Evolutionary conservation across 768 basidiomycete species (phyloP).

Genomic region (Artomyces pyxidatus): DNA sequence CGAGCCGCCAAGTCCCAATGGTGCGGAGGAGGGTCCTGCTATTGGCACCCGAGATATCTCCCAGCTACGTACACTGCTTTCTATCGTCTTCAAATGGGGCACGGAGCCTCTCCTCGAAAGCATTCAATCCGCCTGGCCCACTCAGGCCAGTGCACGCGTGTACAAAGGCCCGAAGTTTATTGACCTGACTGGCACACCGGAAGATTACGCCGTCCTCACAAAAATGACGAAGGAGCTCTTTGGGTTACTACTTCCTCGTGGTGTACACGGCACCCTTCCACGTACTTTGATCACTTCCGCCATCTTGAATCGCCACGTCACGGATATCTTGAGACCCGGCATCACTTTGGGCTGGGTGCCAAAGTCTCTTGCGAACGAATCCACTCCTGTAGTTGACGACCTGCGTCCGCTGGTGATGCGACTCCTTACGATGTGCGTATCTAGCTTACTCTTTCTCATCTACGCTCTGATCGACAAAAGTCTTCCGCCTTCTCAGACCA

Average conservation of each 20-base stretch:
- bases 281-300: slow-evolving; percentile 55
- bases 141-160: slow-evolving; percentile 15
- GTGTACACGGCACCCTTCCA: slow-evolving; percentile 37
- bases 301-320: slow-evolving; percentile 47
- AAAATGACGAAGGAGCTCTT: slow-evolving; percentile 37
- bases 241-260: slow-evolving; percentile 43
- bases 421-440: slow-evolving; percentile 52
- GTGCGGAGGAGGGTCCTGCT: slow-evolving; percentile 20
- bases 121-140: slow-evolving; percentile 34
- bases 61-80: slow-evolving; percentile 53
- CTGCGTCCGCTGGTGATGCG: slow-evolving; percentile 46
- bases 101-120: slow-evolving; percentile 43
- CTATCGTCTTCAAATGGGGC: slow-evolving; percentile 69
- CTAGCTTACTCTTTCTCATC: not conserved
- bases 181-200: slow-evolving; percentile 34
- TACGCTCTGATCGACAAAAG: slow-evolving; percentile 26
- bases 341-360: slow-evolving; percentile 72
- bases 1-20: not conserved
- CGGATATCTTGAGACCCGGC: slow-evolving; percentile 51
- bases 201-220: slow-evolving; percentile 38
- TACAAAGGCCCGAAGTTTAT: slow-evolving; percentile 29
- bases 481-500: slow-evolving; percentile 56
- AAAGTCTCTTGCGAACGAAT: slow-evolving; percentile 33
- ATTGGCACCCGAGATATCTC: slow-evolving; percentile 64
- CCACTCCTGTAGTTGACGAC: slow-evolving; percentile 33